Base-by-base conservation (phyloP, 768 basidiomycete species). In the Lactarius quietus region DNA sequence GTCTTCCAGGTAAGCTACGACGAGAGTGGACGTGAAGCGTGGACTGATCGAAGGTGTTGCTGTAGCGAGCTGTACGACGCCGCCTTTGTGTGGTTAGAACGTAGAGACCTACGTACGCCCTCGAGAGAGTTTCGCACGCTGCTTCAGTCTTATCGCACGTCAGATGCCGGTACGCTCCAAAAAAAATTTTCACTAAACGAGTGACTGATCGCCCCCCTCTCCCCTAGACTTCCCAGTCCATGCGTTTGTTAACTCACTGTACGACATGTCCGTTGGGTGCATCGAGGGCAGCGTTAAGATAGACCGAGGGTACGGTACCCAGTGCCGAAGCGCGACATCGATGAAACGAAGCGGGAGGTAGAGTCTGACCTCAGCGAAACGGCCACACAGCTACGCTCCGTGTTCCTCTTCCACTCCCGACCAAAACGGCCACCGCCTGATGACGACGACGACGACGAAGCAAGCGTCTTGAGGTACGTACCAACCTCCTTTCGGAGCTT, bases 361-460 rank as follows among this genome's bases (percentile, higher is more conserved):
- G 69, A 69, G 23, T 31, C 18, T 18, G 63, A 63, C 39, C 55
- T 69, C n/a, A 26, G 51, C 23, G 59, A 65, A 15, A 45, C 58
- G 6, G 64, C 58, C 20, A 51, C 52, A n/a, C 64, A 61, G 57
- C 67, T 70, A 28, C 64, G 67, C 35, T 43, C 59, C 3, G 45
- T 54, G 3, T 45, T 68, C 33, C 61, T 69, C 9, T 69, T 68
- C 63, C 63, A 65, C 26, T 52, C 62, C 6, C 63, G 69, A 31
- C 69, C 53, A 0, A 70, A 70, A 29, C 67, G 69, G 14, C 69
- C 60, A 15, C 63, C 69, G 29, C 67, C 63, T 5, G 67, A 69
- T n/a, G 66, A 67, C 20, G 69, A 68, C 26, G 65, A 67, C 18
- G 69, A 68, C 20, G 64, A 61, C 14, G 69, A 51, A 59, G 38